A percentile compares a stretch with the other conserved stretches of the same genome.
These are phyloP conservation scores for Zasmidium citrigriseum DNA, from an alignment of 2,329 filamentous ascomycete species.

Conservation along the genomic window DNA sequence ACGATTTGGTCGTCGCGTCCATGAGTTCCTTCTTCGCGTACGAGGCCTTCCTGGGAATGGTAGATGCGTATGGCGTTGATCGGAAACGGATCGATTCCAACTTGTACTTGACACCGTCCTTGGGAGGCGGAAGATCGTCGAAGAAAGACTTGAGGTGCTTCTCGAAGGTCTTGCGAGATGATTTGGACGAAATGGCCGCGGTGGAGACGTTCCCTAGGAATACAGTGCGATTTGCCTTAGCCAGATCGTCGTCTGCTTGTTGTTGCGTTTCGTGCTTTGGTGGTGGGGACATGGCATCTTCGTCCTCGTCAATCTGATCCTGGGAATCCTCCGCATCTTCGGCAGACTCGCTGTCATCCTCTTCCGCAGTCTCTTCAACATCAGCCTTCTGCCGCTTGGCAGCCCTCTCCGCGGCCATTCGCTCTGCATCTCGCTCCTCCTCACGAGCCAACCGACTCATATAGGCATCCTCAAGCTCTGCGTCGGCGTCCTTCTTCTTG, in stretches of 20 bases:
- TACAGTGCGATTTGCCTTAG: conserved; percentile 85
- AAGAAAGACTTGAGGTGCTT: conserved; percentile 78
- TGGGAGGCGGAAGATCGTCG: conserved; percentile 50
- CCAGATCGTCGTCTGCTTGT: conserved; percentile 60
- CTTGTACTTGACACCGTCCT: conserved; percentile 60
- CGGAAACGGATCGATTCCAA: conserved; percentile 92
- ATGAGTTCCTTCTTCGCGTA: conserved; percentile 89
- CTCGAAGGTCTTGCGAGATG: conserved; percentile 74
- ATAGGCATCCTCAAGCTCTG: conserved; percentile 71
- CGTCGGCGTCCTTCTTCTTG: conserved; percentile 46
- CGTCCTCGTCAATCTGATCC: conserved; percentile 20
- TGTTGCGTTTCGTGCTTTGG: conserved; percentile 53
- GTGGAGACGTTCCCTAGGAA: conserved; percentile 91
- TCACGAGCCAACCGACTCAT: conserved; percentile 62
- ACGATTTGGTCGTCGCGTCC: conserved; percentile 86
- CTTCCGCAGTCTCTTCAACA: conserved; percentile 26
- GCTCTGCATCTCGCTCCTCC: conserved; percentile 37
- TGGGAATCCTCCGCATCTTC: conserved; percentile 32
- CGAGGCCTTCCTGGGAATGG: conserved; percentile 89
- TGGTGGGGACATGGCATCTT: conserved; percentile 57
- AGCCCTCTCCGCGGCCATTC: conserved; percentile 30
- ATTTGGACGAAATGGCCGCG: conserved; percentile 77
- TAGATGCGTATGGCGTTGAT: conserved; percentile 80
- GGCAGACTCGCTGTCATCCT: conserved; percentile 30
- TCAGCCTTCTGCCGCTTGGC: conserved; percentile 33